Base-by-base conservation (phyloP, 75 land plant genomes). In the Sequoiadendron giganteum region DNA sequence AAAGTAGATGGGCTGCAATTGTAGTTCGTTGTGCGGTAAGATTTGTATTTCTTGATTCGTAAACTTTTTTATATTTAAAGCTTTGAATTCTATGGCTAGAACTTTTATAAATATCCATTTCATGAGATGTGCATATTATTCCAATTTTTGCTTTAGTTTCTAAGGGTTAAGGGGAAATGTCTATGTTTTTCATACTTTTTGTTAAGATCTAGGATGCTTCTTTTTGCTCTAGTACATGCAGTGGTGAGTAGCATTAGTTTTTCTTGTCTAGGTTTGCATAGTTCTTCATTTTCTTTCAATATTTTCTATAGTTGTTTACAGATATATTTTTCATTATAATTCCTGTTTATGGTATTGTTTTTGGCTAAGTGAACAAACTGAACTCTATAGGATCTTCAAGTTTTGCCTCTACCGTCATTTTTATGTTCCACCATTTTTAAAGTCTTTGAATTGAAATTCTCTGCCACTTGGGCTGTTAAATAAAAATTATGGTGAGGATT, bases 21-120 rank as follows among this genome's bases (percentile, higher is more conserved):
- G 90, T 97, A 76, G 92, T 98, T 39, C 99, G 99, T 43, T 98
- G 96, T 88, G 72, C 90, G 94, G 99, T 98, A 89, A 91, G 94
- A 40, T 81, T 32, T 21, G 47, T 42, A n/a, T 19, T 70, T 32
- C 25, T 58, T 82, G 21, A 72, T 72, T 72, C 8, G 76, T n/a
- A 32, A n/a, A n/a, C 13, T 10, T 72, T 36, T 72, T 25, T 72
- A 72, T n/a, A n/a, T 5, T 58, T 58, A 3, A 58, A 58, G 65
- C 25, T 5, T 58, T 18, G 65, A 58, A 58, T 18, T 58, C 5
- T 58, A 19, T 58, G 25, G 25, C 65, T 58, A 58, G 65, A 21
- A 21, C 65, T 58, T 54, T 54, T 58, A 28, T 28, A 58, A 58
- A 58, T 58, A 21, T 58, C 25, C 16, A 58, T 58, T 58, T 3